Base-by-base conservation (phyloP, 2,329 filamentous ascomycete species). In the Talaromyces sp. region DNA sequence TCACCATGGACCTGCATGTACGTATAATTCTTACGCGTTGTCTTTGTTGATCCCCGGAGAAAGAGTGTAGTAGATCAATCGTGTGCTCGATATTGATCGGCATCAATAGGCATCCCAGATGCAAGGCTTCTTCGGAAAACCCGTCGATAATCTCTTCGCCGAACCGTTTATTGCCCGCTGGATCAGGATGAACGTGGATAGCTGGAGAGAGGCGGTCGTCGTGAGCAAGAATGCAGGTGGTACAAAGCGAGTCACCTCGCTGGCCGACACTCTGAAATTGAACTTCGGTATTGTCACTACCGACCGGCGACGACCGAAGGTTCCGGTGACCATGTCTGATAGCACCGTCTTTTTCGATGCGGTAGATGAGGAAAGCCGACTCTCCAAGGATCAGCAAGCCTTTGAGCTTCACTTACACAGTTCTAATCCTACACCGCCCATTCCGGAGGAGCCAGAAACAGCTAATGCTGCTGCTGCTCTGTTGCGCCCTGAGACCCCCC, bases 101-200 rank as follows among this genome's bases (percentile, higher is more conserved):
- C 36, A 52, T 41, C 51, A 52, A 48, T 56, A 78, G 76, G 90
- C 90, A 48, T 91, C 89, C n/a, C 94, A 97, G 78, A 97, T 97
- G 91, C 94, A 99, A 77, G 94, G 94, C 53, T 99, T 99, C 78
- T 99, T 99, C 82, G 90, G 90, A 69, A 96, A 93, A 64, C 94
- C 94, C 0, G 93, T 99, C 55, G 94, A 99, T 75, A 97, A 99
- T 69, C 86, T 99, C 48, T 91, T 96, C 65, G 94, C 94, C 47
- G 94, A 99, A 73, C 93, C 94, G 14, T 83, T 97, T 58, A 91
- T 99, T 66, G 91, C 93, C 49, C 89, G 91, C 64, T 99, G 94
- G 94, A 96, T 99, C 66, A 87, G 88, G 55, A 85, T 88, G 71
- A 94, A 97, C 69, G 88, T 99, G 35, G 81, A 85, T 13, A 85